These are phyloP conservation scores for Cercospora zeae-maydis DNA, from an alignment of 2,329 filamentous ascomycete genomes.

Conservation along the genomic window DNA sequence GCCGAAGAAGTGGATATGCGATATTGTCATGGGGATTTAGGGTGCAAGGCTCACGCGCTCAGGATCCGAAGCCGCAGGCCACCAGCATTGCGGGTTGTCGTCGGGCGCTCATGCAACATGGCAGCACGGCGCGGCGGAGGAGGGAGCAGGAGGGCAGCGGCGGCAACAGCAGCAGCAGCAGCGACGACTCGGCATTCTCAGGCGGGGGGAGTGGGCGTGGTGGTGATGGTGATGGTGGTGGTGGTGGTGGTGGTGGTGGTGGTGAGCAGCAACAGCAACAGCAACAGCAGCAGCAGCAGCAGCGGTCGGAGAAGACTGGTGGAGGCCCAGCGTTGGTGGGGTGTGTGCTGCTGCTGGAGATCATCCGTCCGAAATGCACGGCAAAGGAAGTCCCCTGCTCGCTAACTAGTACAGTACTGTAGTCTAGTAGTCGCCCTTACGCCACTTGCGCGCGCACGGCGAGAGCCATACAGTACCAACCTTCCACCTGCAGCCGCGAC, in stretches of 20 bases:
- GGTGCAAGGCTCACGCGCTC: not conserved
- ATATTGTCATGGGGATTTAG: slow-evolving; percentile 17
- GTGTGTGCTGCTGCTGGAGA: not conserved
- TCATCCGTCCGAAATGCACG: slow-evolving; percentile 4
- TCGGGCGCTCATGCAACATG: not conserved
- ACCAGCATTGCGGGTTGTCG: slow-evolving; percentile 7
- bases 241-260: not conserved
- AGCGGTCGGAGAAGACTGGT: not conserved
- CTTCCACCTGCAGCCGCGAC: slow-evolving; percentile 8
- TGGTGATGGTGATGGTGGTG: not conserved
- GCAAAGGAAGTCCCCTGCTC: not conserved
- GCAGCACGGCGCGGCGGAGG: not conserved
- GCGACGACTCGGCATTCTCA: not conserved
- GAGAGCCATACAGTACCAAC: no score
- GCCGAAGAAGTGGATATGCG: slow-evolving; percentile 13
- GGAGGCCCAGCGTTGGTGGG: not conserved
- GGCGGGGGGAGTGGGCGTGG: not conserved
- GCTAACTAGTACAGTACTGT: not conserved
- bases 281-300: no score
- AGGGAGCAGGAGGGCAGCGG: no score
- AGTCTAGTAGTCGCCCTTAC: not conserved
- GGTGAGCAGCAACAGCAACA: no score
- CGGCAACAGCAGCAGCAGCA: not conserved
- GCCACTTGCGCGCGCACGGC: not conserved
- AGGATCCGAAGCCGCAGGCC: not conserved